A percentile compares a stretch with the other conserved stretches of the same genome.
Conservation (phyloP, 2,329 filamentous ascomycete genomes). For the Fusarium anthophilum region DNA sequence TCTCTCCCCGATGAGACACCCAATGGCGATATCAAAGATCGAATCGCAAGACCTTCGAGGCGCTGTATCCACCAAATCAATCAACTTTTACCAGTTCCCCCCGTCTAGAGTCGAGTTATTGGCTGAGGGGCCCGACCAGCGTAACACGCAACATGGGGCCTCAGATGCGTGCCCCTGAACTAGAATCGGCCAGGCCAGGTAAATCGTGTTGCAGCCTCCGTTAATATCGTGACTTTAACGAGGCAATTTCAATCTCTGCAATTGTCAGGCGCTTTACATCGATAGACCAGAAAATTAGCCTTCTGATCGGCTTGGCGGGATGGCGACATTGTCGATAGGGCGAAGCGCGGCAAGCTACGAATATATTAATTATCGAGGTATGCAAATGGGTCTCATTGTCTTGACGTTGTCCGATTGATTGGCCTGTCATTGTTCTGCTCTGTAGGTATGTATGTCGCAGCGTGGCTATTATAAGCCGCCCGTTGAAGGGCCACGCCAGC, state of each 20-base stretch:
- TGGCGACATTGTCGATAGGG: constrained; percentile 35
- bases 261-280: constrained; percentile 23
- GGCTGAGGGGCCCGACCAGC: constrained; percentile 13
- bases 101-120: not conserved
- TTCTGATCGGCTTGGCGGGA: constrained; percentile 24
- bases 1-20: not conserved
- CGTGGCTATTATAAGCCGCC: not conserved
- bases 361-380: not conserved
- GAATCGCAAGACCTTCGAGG: constrained; percentile 19
- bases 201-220: not conserved
- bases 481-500: constrained; percentile 17
- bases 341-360: constrained; percentile 30
- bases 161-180: constrained; percentile 34
- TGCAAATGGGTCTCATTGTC: constrained; percentile 10
- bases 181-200: constrained; percentile 15
- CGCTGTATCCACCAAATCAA: not conserved
- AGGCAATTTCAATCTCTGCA: constrained; percentile 23
- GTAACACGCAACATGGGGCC: constrained; percentile 31
- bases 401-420: constrained; percentile 1
- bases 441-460: not conserved
- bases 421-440: constrained; percentile 2
- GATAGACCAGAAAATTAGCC: constrained; percentile 32
- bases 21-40: constrained; percentile 7
- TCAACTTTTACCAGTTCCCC: not conserved
- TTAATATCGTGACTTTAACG: constrained; percentile 13